phyloP scores from a whole-genome alignment of 2,329 filamentous ascomycete genomes.

The Emericellopsis atlantica region DNA sequence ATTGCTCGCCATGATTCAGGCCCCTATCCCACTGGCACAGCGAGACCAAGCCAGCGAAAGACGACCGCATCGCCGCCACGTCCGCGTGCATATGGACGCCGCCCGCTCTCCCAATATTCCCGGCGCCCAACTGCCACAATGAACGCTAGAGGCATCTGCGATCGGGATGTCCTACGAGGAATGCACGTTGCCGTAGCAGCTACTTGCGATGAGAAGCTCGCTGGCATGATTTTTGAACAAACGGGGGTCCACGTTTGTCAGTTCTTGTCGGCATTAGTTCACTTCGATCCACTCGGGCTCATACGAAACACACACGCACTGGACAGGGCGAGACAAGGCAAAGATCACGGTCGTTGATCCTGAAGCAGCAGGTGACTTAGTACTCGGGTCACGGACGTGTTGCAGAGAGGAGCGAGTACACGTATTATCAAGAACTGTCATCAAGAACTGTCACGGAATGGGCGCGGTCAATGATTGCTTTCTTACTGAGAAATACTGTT shows the following conservation, averaged over 20 bases:
- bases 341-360: constrained; percentile 17
- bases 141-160: constrained; percentile 21
- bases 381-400: no score
- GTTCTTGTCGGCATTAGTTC: constrained; percentile 40
- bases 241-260: constrained; percentile 40
- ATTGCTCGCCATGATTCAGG: constrained; percentile 1
- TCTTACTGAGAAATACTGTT: no score
- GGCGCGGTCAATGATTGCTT: no score
- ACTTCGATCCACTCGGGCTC: constrained; percentile 31
- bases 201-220: constrained; percentile 40
- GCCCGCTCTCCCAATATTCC: no score
- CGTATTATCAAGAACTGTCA: no score
- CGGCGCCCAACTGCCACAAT: not conserved
- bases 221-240: constrained; percentile 35
- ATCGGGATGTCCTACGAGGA: constrained; percentile 40
- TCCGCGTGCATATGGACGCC: no score
- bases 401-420: no score
- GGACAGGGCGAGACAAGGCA: constrained; percentile 14
- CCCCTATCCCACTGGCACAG: not conserved
- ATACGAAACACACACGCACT: constrained; percentile 10
- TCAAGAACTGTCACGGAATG: no score
- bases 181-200: constrained; percentile 42
- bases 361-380: constrained; percentile 20
- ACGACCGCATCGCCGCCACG: not conserved
- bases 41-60: not conserved